Evolutionary conservation across 768 basidiomycete species (phyloP), one percentile per base, ranked within the genome.

Genomic region (Epithele typhae): DNA sequence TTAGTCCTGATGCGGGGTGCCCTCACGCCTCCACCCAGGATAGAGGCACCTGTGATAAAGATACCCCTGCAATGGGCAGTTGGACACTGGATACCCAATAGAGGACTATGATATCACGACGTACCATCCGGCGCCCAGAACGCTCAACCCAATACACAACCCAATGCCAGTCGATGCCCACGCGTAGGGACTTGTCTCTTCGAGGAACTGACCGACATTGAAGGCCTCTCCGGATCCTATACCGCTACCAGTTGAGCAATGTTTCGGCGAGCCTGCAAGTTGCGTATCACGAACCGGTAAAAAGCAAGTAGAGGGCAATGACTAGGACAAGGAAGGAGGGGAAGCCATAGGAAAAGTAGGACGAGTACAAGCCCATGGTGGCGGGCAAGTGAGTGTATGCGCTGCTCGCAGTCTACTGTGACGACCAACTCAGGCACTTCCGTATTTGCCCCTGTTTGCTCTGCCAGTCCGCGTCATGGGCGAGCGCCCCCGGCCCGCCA

Each of bases 1-100:
- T 99, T 98, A 17, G 95, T 98, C 40, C 85, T 79, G 45, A 99
- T 98, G 55, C 95, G 77, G 10, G 95, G 95, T 38, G 92, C 78
- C 35, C 93, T 76, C 9, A 98, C 92, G 60, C 94, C 94, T 62
- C 93, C 96, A 37, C 95, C 95, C 24, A 99, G 75, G 56, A 99
- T 93, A 24, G 92, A 95, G n/a, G 94, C 71, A 45, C 96, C 96
- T 1, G 96, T 98, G 46, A 98, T 70, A 73, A 95, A 92, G 64
- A 99, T 98, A 41, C 95, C 95, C 95, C 95, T 98, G 49, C 49
- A 30, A 51, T 8, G 35, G 12, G 11, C 24, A 39, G 25, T 40
- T 8, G 24, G 15, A 17, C 17, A 3, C 17, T 17, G n/a, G 5
- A 32, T 14, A 32, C 22, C 12, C 4, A 22, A 27, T 3, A 39